Base-by-base conservation (phyloP, 2,329 filamentous ascomycete genomes). In the Botrytis porri region DNA sequence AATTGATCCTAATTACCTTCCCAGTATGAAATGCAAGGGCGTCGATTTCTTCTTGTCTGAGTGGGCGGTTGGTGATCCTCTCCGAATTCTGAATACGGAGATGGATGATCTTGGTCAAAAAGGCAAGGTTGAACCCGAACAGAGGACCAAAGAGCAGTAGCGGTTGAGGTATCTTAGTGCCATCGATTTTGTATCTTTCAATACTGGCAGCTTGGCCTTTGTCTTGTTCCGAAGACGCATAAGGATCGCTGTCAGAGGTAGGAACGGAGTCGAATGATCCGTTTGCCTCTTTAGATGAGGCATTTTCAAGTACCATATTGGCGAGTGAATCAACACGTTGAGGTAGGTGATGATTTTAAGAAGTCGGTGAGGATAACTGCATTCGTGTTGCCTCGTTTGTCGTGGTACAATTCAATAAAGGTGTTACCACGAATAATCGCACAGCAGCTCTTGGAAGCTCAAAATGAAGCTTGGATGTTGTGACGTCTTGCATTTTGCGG, bases 301-400 rank as follows among this genome's bases (percentile, higher is more conserved):
- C 69, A 63, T 79, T 76, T 61, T 77, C 73, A 73, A 79, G 77
- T 37, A 78, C 77, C 78, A 80, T 80, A 7, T 35, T 74, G 72
- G 61, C 48, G 22, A 18, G 45, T 14, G 25, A 29, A 5, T 18
- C 39, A 41, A 64, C 75, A 32, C 39, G 7, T 60, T 54, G 63
- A 69, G 45, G 6, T 37, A 59, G 18, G 18, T 41, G 39, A 60
- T 29, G 48, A 16, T 14, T 66, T 65, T 25, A 71, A 39, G 62
- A 64, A 51, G 29, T 37, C 29, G 69, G 73, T 77, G 75, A 77
- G 71, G 45, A 25, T 63, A 35, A 37, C 12, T 73, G 64, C 59
- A 54, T 43, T 63, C 61, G 18, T 69, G 67, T 63, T 32, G 25
- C 43, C 25, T 39, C 45, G 39, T n/a, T 51, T 8, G n/a, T 45